A percentile compares a stretch with the other conserved stretches of the same genome.
Conservation (phyloP, 2,329 filamentous ascomycete genomes). For the Echinosphaeria canescens region DNA sequence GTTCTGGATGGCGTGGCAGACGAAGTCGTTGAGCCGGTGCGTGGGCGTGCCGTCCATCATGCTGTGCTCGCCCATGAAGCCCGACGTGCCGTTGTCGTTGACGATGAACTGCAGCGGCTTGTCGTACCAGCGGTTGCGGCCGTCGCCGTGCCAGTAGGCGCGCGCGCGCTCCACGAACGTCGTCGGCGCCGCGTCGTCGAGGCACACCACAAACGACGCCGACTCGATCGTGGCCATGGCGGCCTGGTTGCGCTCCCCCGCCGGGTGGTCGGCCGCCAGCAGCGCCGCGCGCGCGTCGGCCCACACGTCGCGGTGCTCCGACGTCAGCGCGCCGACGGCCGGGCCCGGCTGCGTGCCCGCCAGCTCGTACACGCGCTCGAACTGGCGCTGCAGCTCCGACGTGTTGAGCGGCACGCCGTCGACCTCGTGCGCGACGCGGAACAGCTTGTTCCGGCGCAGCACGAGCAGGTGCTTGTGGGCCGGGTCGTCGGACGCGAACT, state of each 20-base stretch:
- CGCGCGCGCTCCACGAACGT: constrained; percentile 90
- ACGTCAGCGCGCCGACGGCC: constrained; percentile 67
- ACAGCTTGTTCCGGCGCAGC: constrained; percentile 93
- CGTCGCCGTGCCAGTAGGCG: constrained; percentile 97
- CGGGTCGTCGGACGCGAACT: constrained; percentile 43
- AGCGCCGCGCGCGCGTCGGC: constrained; percentile 62
- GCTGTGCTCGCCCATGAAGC: constrained; percentile 96
- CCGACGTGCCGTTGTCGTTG: constrained; percentile 93
- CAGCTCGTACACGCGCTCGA: constrained; percentile 61
- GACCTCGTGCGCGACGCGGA: constrained; percentile 70
- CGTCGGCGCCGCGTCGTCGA: constrained; percentile 78
- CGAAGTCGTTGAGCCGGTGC: constrained; percentile 87
- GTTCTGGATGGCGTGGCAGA: constrained; percentile 79
- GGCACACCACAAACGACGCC: constrained; percentile 75
- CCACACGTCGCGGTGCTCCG: constrained; percentile 88
- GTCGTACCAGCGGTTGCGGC: constrained; percentile 90
- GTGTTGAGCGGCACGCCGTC: constrained; percentile 73
- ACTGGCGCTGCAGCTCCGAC: constrained; percentile 76
- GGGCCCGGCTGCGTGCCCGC: constrained; percentile 41
- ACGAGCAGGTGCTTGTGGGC: constrained; percentile 69
- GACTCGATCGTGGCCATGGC: constrained; percentile 69
- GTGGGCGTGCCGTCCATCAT: constrained; percentile 99
- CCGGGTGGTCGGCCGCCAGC: constrained; percentile 50
- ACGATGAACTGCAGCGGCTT: constrained; percentile 96
- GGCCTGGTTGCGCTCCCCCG: constrained; percentile 58